Base-by-base conservation (phyloP, 1,139 yeast species). In the Saccharomyces hybrid region DNA sequence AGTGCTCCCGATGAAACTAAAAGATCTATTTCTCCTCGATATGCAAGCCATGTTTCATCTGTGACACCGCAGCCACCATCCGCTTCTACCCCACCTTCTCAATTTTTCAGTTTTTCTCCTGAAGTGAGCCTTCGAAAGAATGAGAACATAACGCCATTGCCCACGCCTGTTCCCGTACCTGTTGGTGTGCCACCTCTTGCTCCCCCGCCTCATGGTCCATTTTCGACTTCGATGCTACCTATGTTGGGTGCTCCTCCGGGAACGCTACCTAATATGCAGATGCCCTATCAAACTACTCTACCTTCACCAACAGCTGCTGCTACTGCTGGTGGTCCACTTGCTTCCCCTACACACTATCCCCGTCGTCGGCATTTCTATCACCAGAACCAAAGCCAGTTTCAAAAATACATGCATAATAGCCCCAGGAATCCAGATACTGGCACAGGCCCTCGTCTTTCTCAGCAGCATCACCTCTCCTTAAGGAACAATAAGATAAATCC, bases 401-500 rank as follows among this genome's bases (percentile, higher is more conserved):
- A 23, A 41, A 41, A 34, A 13, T 48, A 28, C 25, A 44, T 34
- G 51, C 51, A 27, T 8, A 46, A 23, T 38, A 27, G 13, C 44
- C 5, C 26, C 14, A 29, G 28, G 26, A 19, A 41, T 16, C n/a
- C n/a, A 7, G 26, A 16, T 32, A 34, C 34, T 26, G 49, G 48
- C 19, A 42, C 50, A 46, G 48, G 52, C 6, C 48, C 51, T 11
- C 48, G 47, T 11, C 25, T 38, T 13, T 47, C 48, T n/a, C 49
- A 50, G 32, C 52, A 51, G 14, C 52, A 14, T n/a, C 46, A 52
- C 44, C 38, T 48, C 32, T 38, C 49, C 7, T 19, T 14, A 28
- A 38, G 44, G 11, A 38, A 38, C 11, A 38, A 38, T 11, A 38
- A 38, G 13, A 38, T 38, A 16, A 38, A 38, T 25, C 25, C 44